Base-by-base conservation (phyloP, 1,139 yeast species). In the Hemisphaericaspora subhashii region DNA sequence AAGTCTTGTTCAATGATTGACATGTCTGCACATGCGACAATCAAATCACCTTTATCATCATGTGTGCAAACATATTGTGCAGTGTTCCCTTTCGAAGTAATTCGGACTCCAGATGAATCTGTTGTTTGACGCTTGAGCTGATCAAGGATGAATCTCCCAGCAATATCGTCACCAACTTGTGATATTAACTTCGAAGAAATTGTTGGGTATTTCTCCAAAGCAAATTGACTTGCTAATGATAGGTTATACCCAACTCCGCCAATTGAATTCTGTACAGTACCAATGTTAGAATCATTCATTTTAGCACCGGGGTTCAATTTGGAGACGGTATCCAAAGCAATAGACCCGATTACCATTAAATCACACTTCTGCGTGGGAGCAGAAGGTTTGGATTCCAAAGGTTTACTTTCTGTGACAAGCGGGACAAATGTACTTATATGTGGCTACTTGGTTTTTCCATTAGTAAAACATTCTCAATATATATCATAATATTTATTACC, bases 191-290 rank as follows among this genome's bases (percentile, higher is more conserved):
- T 68, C 3, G 52, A 40, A 8, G 44, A 36, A 1, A 46, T 39
- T n/a, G n/a, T n/a, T 25, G 38, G 36, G 9, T 56, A 47, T 4
- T 53, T 49, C 13, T 53, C 51, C 1, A 67, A 58, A 5, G 58
- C 52, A 40, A 63, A 66, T 26, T 47, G 42, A 39, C 65, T 55
- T 0, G 94, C 92, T 14, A 77, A 54, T 0, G 86, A 80, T 13
- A 87, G 80, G 52, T 88, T 89, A 53, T 76, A 82, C 0, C 88
- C 96, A 1, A 88, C 96, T 0, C 96, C 96, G 0, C 96, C 96
- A 8, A 86, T 58, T 0, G 85, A 71, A 5, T 81, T 70, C 2
- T 60, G 51, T 1, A 79, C 71, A 1, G 51, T 55, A 0, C 94
- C 92, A 0, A 94, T 92, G 46, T 85, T 85, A 1, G 96, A 87